Base-by-base conservation (phyloP, 495 filamentous ascomycete species). In the Pseudevernia furfuracea region DNA sequence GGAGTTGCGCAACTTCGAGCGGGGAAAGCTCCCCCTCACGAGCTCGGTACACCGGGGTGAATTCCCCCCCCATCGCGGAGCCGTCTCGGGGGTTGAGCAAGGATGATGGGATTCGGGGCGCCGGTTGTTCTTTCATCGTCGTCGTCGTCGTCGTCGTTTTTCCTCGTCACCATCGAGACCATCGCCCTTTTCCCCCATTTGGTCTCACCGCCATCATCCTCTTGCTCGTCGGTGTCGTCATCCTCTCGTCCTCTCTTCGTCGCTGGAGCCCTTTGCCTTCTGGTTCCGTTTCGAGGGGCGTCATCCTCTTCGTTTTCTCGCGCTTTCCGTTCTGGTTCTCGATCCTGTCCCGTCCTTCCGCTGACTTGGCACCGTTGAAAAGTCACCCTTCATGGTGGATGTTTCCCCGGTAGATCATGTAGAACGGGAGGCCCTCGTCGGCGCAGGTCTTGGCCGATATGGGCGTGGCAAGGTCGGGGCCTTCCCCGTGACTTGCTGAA, bases 361-460 rank as follows among this genome's bases (percentile, higher is more conserved):
- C 65, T 0, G 69, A 71, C 34, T 68, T 70, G 53, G 68, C 36
- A 8, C 23, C 59, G 7, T 63, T n/a, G 48, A 71, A 71, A 71
- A 70, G 41, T 62, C 62, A 19, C 69, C 69, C 38, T 67, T 60
- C 2, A 71, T 48, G 15, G 8, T 58, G 10, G 66, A 70, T 14
- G 43, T 57, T 48, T 70, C 66, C 8, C 63, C 39, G 56, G 56
- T 66, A 68, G 25, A 68, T 38, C 17, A 68, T 53, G 61, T 73
- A 81, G 69, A 77, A 79, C 11, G 77, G 75, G 5, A 75, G 60
- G 1, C 73, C 71, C 1, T 56, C 38, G 0, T 62, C 34, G 23
- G 70, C 70, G 44, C 81, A 82, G 1, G 65, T 69, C 17, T 65
- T 30, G 10, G 72, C 73, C 11, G 66, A 67, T 53, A 80, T 69